phyloP scores from a whole-genome alignment of 306 rosid species.

The Lathyrus tuberosus region DNA sequence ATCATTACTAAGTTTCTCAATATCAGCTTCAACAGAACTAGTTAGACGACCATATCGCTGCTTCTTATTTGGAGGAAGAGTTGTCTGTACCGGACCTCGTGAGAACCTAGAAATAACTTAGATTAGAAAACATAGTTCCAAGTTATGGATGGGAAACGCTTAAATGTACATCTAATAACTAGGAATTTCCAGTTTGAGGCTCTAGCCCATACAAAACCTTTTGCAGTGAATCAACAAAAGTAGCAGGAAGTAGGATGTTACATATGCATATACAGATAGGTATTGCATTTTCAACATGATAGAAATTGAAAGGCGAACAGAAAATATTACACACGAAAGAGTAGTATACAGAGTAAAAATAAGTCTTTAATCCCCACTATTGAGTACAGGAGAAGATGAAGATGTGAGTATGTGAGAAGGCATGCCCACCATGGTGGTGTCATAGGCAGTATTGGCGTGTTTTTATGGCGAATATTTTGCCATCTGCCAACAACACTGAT shows the following conservation, averaged over 20 bases:
- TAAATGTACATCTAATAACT: not conserved
- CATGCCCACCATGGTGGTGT: not conserved
- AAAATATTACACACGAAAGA: not conserved
- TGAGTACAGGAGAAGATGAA: not conserved
- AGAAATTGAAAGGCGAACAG: not conserved
- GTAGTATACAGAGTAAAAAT: not conserved
- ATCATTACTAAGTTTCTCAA: constrained; percentile 46
- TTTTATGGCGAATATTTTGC: not conserved
- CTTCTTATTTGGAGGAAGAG: constrained; percentile 57
- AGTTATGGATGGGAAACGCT: constrained; percentile 18
- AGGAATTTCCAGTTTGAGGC: constrained; percentile 18
- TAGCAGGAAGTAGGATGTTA: not conserved
- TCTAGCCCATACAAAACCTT: constrained; percentile 1
- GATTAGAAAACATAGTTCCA: constrained; percentile 24
- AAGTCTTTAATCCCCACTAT: not conserved
- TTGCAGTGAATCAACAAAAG: not conserved
- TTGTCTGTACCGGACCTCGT: constrained; percentile 75
- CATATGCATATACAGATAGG: not conserved
- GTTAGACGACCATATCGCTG: constrained; percentile 65
- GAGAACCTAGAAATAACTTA: constrained; percentile 64
- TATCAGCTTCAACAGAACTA: constrained; percentile 67
- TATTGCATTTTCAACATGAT: constrained; percentile 25
- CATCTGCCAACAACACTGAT: not conserved
- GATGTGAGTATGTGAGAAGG: not conserved
- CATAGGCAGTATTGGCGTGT: not conserved